Conservation (phyloP, 1,284 basidiomycete species). For the Malassezia slooffiae region DNA sequence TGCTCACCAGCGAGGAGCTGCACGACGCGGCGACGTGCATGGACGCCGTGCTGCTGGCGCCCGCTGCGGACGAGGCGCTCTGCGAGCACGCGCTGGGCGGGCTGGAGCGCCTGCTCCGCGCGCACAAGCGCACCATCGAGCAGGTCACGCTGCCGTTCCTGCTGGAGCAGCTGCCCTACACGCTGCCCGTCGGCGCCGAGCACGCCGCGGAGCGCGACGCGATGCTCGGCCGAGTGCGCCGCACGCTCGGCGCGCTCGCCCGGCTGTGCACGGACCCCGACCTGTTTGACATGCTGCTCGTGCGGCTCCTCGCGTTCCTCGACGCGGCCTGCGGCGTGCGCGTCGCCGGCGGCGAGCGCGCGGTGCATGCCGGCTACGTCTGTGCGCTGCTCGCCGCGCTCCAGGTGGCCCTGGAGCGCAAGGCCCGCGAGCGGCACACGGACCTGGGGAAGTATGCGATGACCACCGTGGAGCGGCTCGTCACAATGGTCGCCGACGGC, state of each 20-base stretch:
- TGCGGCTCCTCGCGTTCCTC: slow-evolving; percentile 67
- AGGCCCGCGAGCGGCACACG: slow-evolving; percentile 19
- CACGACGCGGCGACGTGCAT: slow-evolving; percentile 66
- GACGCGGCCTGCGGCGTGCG: slow-evolving; percentile 64
- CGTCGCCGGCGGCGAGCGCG: slow-evolving; percentile 49
- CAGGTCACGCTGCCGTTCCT: slow-evolving; percentile 62
- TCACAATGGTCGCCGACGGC: slow-evolving; percentile 19
- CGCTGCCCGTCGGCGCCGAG: slow-evolving; percentile 55
- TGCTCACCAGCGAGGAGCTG: slow-evolving; percentile 63
- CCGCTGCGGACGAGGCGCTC: slow-evolving; percentile 21
- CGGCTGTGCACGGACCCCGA: slow-evolving; percentile 63
- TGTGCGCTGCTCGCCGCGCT: slow-evolving; percentile 35
- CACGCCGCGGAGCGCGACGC: slow-evolving; percentile 51
- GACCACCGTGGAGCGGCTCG: slow-evolving; percentile 21
- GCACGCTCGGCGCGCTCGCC: slow-evolving; percentile 61
- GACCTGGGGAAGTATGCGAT: slow-evolving; percentile 27
- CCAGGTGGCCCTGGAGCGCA: slow-evolving; percentile 32
- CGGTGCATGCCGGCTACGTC: slow-evolving; percentile 34
- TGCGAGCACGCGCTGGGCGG: slow-evolving; percentile 19
- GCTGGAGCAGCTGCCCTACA: slow-evolving; percentile 55
- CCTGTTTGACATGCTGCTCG: slow-evolving; percentile 73
- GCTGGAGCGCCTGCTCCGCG: slow-evolving; percentile 16
- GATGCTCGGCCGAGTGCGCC: slow-evolving; percentile 59
- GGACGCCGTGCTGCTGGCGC: slow-evolving; percentile 50
- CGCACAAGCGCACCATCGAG: slow-evolving; percentile 19